Evolutionary conservation across 139 green algal genomes (phyloP).

Genomic region (Raphidocelis subcapitata): DNA sequence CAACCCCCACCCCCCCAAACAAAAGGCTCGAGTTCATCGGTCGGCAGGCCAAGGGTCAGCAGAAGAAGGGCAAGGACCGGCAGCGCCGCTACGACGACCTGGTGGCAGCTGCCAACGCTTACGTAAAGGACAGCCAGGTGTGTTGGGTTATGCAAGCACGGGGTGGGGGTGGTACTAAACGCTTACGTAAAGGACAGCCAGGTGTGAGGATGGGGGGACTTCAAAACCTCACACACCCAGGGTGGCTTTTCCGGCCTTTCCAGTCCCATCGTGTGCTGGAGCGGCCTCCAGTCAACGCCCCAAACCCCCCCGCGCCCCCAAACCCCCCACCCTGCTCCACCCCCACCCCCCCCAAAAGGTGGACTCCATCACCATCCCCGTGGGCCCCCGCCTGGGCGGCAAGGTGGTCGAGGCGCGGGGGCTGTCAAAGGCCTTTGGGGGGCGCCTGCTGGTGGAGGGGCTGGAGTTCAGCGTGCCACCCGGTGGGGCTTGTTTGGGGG

Average conservation of each 20-base stretch:
- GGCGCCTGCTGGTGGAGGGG: slow-evolving; percentile 50
- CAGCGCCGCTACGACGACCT: slow-evolving; percentile 75
- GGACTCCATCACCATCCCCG: slow-evolving; percentile 78
- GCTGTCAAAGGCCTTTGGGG: slow-evolving; percentile 34
- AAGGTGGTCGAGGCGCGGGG: slow-evolving; percentile 50
- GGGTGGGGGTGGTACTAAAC: slow-evolving; percentile 48
- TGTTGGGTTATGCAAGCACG: slow-evolving; percentile 55
- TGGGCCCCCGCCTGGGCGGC: slow-evolving; percentile 63
- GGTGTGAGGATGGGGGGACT: no score
- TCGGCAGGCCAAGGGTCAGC: slow-evolving; percentile 72
- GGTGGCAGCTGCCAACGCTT: slow-evolving; percentile 37
- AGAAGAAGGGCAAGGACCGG: slow-evolving; percentile 81
- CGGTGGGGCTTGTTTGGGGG: no score
- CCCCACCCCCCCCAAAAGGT: slow-evolving; percentile 35
- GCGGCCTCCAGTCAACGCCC: no score
- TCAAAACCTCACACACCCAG: no score
- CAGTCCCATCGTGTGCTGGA: no score
- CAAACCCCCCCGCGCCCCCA: no score
- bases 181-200: slow-evolving; percentile 41
- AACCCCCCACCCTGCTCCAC: no score
- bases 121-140: slow-evolving; percentile 47
- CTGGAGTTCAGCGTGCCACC: slow-evolving; percentile 59
- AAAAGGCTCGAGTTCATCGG: slow-evolving; percentile 24
- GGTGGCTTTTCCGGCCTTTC: no score
- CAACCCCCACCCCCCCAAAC: no score